A percentile compares a stretch with the other conserved stretches of the same genome.
These are phyloP conservation scores for Ophiostoma sp. DNA, from an alignment of 2,329 filamentous ascomycete species.

Conservation along the genomic window DNA sequence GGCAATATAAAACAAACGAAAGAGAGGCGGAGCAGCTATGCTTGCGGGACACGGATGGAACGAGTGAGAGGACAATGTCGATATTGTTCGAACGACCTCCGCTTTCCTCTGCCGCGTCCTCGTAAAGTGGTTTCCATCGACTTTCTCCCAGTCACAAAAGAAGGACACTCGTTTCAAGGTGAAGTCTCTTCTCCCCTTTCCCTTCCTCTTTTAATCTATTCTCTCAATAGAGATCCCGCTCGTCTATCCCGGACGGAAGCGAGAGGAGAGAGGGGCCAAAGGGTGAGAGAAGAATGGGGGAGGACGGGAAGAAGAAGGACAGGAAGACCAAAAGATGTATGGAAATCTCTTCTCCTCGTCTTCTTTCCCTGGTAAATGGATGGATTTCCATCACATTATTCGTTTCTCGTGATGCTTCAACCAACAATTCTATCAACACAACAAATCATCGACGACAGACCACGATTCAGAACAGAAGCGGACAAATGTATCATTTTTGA, in stretches of 20 bases:
- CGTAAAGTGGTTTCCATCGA: slow-evolving; percentile 8
- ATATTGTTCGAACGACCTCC: neutral
- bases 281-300: neutral
- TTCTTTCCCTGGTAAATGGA: neutral
- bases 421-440: neutral
- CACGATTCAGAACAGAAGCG: neutral
- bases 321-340: neutral
- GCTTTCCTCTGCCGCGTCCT: slow-evolving; percentile 4
- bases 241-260: slow-evolving; percentile 6
- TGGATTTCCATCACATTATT: neutral
- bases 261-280: neutral
- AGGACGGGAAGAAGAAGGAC: too few relatives aligned
- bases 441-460: neutral
- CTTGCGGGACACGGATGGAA: neutral
- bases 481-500: too few relatives aligned
- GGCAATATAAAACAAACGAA: slow-evolving; percentile 3
- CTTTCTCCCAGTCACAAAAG: neutral
- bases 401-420: neutral
- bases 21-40: neutral
- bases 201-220: neutral
- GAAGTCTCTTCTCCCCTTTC: neutral
- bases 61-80: neutral
- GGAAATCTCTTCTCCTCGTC: neutral
- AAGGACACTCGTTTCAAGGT: neutral
- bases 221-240: neutral